These are phyloP conservation scores for Aquilaria malaccensis DNA, from an alignment of 345 rosid species.

Conservation along the genomic window DNA sequence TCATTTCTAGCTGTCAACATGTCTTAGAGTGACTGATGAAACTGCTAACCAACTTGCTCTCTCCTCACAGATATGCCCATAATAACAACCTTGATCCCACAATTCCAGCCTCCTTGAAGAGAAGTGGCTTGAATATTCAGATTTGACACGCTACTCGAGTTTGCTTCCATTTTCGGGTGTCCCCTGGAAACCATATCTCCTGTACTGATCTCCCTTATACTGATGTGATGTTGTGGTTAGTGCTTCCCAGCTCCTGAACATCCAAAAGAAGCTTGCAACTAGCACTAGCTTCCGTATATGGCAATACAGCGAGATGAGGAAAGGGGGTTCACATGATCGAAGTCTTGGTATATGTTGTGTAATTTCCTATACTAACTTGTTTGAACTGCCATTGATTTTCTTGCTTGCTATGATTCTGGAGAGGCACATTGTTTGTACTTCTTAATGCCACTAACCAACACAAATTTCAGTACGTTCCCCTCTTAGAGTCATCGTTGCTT, in stretches of 20 bases:
- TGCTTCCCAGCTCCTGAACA: slow-evolving; percentile 9
- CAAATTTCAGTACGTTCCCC: not conserved
- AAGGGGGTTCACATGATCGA: too few species aligned
- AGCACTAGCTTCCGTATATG: too few species aligned
- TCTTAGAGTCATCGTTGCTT: too few species aligned
- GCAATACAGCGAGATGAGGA: too few species aligned
- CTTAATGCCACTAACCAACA: slow-evolving; percentile 12
- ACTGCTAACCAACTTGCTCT: slow-evolving; percentile 3
- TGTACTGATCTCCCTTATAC: slow-evolving; percentile 24
- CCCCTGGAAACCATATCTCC: slow-evolving; percentile 33
- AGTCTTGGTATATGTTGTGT: too few species aligned
- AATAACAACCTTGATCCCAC: slow-evolving; percentile 55
- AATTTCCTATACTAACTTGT: too few species aligned
- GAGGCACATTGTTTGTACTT: not conserved
- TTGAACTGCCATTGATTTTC: too few species aligned
- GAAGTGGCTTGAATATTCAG: slow-evolving; percentile 42
- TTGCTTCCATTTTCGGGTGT: slow-evolving; percentile 35
- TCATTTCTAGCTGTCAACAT: slow-evolving; percentile 6
- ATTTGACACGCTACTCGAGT: slow-evolving; percentile 23
- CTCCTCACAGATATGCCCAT: slow-evolving; percentile 52
- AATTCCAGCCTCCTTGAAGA: slow-evolving; percentile 43
- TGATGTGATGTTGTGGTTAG: slow-evolving; percentile 6
- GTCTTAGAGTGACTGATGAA: slow-evolving; percentile 6
- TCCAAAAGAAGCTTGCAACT: too few species aligned
- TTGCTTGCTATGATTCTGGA: too few species aligned